These are phyloP conservation scores for Aciculoconidium aculeatum DNA, from an alignment of 805 yeast genomes.

Conservation along the genomic window DNA sequence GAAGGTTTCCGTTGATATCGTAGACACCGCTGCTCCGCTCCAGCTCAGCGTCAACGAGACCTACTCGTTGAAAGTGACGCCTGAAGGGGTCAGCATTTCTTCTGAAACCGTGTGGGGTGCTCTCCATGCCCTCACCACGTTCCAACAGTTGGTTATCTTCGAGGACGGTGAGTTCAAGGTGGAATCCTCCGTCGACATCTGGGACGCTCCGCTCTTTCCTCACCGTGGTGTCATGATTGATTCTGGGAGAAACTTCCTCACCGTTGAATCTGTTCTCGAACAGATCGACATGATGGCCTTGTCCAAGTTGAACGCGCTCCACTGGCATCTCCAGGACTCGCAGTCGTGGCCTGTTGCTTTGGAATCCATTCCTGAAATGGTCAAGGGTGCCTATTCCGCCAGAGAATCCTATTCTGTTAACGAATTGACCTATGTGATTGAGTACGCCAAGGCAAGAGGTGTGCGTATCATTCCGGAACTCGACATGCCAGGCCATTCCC, in stretches of 20 bases:
- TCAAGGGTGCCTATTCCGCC: conserved; percentile 29
- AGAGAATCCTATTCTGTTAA: conserved; percentile 21
- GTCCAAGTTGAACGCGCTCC: conserved; percentile 31
- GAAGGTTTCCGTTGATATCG: conserved; percentile 10
- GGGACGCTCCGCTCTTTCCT: conserved; percentile 27
- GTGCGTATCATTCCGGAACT: conserved; percentile 36
- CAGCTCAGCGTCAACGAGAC: conserved; percentile 33
- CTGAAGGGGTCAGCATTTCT: conserved; percentile 13
- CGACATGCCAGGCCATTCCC: conserved; percentile 37
- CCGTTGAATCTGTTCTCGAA: conserved; percentile 18
- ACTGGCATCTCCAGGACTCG: conserved; percentile 37
- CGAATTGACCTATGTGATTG: conserved; percentile 21
- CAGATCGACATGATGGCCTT: conserved; percentile 34
- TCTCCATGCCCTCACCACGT: conserved; percentile 31
- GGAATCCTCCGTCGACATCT: conserved; percentile 26
- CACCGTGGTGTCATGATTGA: conserved; percentile 37
- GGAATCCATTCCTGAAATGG: conserved; percentile 28
- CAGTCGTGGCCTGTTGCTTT: conserved; percentile 37
- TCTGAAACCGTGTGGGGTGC: conserved; percentile 37
- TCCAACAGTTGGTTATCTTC: conserved; percentile 30
- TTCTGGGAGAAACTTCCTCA: conserved; percentile 31
- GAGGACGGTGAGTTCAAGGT: conserved; percentile 17
- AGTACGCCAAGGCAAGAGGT: conserved; percentile 28
- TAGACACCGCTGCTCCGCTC: conserved; percentile 17
- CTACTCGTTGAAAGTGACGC: conserved; percentile 17